phyloP scores from a whole-genome alignment of 257 asterid genomes.

The Lycium barbarum region DNA sequence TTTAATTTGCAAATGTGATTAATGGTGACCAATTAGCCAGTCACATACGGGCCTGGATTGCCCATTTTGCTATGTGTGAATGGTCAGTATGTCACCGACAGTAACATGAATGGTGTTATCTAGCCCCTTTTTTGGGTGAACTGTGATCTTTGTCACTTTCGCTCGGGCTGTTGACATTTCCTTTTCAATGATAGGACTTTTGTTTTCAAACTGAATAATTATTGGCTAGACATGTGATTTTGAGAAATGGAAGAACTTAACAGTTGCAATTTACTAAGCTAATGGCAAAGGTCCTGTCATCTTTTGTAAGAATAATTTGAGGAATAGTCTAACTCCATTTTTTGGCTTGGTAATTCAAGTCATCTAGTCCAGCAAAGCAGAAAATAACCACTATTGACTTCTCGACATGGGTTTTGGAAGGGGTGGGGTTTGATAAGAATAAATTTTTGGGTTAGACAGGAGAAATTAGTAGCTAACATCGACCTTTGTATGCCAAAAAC shows the following conservation, averaged over 20 bases:
- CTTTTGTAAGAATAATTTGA: constrained; percentile 20
- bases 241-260: constrained; percentile 1
- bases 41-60: constrained; percentile 36
- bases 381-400: background rate
- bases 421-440: background rate
- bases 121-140: constrained; percentile 33
- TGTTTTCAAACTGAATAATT: background rate
- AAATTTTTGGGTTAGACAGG: background rate
- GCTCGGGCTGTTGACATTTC: constrained; percentile 36
- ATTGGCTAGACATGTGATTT: background rate
- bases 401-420: background rate
- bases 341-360: background rate
- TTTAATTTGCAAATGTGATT: background rate
- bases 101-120: constrained; percentile 37
- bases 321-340: background rate
- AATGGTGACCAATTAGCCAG: constrained; percentile 58
- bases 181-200: background rate
- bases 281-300: background rate
- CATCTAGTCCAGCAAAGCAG: background rate
- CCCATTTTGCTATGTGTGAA: constrained; percentile 44
- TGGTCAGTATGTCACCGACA: constrained; percentile 65
- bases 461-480: background rate
- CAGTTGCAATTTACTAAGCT: background rate
- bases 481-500: background rate
- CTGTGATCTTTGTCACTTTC: constrained; percentile 28